Evolutionary conservation across 345 rosid species (phyloP), one percentile per base, ranked within the genome.

Genomic region (Microcos paniculata): DNA sequence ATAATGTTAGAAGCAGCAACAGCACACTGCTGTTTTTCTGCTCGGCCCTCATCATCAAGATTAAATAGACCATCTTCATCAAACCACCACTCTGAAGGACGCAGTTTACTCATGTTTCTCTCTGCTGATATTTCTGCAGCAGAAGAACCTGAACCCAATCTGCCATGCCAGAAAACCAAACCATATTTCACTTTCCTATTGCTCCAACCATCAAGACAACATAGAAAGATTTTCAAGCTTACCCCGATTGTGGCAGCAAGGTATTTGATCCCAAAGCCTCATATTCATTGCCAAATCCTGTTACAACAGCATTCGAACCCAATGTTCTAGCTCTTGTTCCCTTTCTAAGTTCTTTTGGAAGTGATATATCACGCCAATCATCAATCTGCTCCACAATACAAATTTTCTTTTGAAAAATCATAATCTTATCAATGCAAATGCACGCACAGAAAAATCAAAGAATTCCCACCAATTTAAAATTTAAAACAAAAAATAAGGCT

Each of bases 11-110:
- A 93, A 72, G 97, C 97, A 68, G 89, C 98, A 77, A 93, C 93
- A 69, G 99, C 96, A 24, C 91, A 89, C 73, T 86, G 93, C 83
- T 96, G 99, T 84, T 87, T 93, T 83, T 96, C 99, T 3, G 97
- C 83, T 72, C 97, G 87, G 38, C 92, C 97, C 74, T 93, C 98
- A 49, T 96, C 99, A 53, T 96, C 99, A 55, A 89, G 82, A 85
- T 96, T 93, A 78, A 96, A 96, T 28, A 92, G 79, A 59, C 99
- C 97, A 82, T 93, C 97, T 79, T 95, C 99, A 66, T 90, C 91
- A 74, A 78, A 77, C 98, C 99, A 96, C 99, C 96, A 96, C 79
- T 86, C 87, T 2, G 90, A 79, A 63, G 89, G 77, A 46, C 87
- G 89, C 71, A 80, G 73, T 84, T 87, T 92, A 21, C 86, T 77